Conservation (phyloP, 1,284 basidiomycete genomes). For the Ganoderma sinense region DNA sequence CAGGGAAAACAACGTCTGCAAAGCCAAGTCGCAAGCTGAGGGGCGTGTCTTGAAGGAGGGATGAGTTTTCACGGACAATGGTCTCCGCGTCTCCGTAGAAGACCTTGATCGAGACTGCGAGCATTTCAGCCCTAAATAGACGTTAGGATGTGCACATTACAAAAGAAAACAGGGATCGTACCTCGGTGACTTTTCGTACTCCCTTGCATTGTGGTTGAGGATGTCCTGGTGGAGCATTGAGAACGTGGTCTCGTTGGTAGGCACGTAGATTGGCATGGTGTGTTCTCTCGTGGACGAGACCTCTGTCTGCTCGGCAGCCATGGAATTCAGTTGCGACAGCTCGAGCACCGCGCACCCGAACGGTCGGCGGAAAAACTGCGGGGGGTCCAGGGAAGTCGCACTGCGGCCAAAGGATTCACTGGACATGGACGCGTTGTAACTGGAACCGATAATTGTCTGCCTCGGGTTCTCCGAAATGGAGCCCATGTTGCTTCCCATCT, state of each 20-base stretch:
- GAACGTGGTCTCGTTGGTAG: constrained; percentile 86
- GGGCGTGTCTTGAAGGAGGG: constrained; percentile 85
- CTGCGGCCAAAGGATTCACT: constrained; percentile 27
- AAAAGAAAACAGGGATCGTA: constrained; percentile 41
- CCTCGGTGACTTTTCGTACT: constrained; percentile 88
- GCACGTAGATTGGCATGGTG: constrained; percentile 90
- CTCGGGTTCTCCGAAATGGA: constrained; percentile 55
- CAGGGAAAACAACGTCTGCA: constrained; percentile 95
- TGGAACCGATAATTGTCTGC: constrained; percentile 54
- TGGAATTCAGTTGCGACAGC: constrained; percentile 78
- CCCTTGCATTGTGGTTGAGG: constrained; percentile 80
- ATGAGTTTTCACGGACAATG: constrained; percentile 86
- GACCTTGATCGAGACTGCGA: constrained; percentile 90
- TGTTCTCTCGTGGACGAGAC: constrained; percentile 75
- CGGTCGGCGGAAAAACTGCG: constrained; percentile 78
- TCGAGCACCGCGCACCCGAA: constrained; percentile 96
- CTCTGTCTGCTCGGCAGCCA: constrained; percentile 67
- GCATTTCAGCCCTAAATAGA: constrained; percentile 75
- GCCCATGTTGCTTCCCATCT: constrained; percentile 69
- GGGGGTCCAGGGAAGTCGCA: constrained; percentile 30
- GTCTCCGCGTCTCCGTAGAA: constrained; percentile 85
- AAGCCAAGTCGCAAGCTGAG: constrained; percentile 93
- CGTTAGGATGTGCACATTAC: constrained; percentile 1
- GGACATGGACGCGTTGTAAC: constrained; percentile 15
- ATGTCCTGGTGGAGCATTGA: constrained; percentile 97